These are phyloP conservation scores for Leucosporidium creatinivorum DNA, from an alignment of 768 basidiomycete genomes.

Conservation along the genomic window DNA sequence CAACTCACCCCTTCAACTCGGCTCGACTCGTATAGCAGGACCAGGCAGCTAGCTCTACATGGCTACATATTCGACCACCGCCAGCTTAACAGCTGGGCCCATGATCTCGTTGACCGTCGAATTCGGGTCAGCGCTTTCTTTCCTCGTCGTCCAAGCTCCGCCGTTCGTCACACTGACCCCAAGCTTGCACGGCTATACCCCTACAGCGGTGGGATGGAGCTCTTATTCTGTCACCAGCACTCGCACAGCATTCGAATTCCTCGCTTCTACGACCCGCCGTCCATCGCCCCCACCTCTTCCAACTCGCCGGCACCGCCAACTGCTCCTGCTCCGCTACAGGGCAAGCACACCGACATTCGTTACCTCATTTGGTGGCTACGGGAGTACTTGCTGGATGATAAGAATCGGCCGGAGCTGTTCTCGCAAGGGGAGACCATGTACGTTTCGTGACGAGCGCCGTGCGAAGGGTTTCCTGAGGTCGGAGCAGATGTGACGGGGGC, in stretches of 20 bases:
- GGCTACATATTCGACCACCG: background rate
- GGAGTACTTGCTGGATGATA: slow-evolving; percentile 57
- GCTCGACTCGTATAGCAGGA: background rate
- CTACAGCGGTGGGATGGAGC: slow-evolving; percentile 68
- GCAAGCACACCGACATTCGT: slow-evolving; percentile 54
- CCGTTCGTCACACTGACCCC: background rate
- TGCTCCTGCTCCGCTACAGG: slow-evolving; percentile 14
- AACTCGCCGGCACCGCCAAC: slow-evolving; percentile 1
- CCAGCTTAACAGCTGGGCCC: background rate
- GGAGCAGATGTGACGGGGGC: background rate
- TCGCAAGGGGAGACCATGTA: slow-evolving; percentile 80
- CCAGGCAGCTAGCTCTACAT: background rate
- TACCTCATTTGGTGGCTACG: slow-evolving; percentile 74
- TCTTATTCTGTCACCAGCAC: slow-evolving; percentile 67
- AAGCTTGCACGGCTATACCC: background rate
- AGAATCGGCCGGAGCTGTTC: slow-evolving; percentile 81
- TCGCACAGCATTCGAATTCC: slow-evolving; percentile 56
- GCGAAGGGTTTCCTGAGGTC: background rate
- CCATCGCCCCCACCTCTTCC: slow-evolving; percentile 29
- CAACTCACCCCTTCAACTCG: background rate
- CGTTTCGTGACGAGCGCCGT: slow-evolving; percentile 28
- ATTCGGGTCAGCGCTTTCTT: slow-evolving; percentile 32
- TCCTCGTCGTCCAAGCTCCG: background rate
- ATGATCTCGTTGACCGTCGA: slow-evolving; percentile 31
- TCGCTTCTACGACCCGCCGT: slow-evolving; percentile 40